These are phyloP conservation scores for Populus tremula DNA, from an alignment of 345 rosid genomes.

Conservation along the genomic window DNA sequence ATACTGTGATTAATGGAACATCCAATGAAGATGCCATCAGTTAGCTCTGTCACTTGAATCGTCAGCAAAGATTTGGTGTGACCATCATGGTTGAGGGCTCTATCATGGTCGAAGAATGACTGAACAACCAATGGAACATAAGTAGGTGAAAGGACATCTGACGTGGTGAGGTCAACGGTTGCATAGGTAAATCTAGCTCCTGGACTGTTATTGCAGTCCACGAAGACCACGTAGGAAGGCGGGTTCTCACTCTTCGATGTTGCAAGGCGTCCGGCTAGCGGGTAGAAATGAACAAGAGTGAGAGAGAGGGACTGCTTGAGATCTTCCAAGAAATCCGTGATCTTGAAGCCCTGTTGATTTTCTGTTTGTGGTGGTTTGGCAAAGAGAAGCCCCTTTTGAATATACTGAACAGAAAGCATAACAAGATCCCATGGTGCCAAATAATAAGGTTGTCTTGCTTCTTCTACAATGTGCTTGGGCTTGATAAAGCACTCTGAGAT, in stretches of 20 bases:
- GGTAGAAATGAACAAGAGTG: slow-evolving; percentile 69
- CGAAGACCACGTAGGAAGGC: slow-evolving; percentile 42
- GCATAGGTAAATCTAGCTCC: slow-evolving; percentile 53
- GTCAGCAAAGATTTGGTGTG: slow-evolving; percentile 50
- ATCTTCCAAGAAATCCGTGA: slow-evolving; percentile 31
- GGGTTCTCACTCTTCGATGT: slow-evolving; percentile 29
- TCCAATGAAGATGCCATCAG: slow-evolving; percentile 69
- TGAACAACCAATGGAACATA: slow-evolving; percentile 56
- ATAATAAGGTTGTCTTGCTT: slow-evolving; percentile 44
- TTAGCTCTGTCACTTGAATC: slow-evolving; percentile 56
- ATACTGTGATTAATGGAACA: slow-evolving; percentile 57
- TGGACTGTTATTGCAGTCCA: slow-evolving; percentile 52
- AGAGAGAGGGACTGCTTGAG: slow-evolving; percentile 52
- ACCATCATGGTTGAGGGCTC: slow-evolving; percentile 60
- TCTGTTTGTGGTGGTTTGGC: slow-evolving; percentile 39
- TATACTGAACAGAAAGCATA: slow-evolving; percentile 65
- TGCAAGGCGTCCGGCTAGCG: slow-evolving; percentile 66
- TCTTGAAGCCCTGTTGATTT: slow-evolving; percentile 25
- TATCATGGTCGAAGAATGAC: slow-evolving; percentile 65
- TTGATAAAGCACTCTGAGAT: slow-evolving; percentile 56
- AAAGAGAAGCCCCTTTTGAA: slow-evolving; percentile 63
- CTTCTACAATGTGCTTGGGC: slow-evolving; percentile 40
- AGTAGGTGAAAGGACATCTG: slow-evolving; percentile 46
- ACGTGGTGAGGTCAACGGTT: slow-evolving; percentile 30
- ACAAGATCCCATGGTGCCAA: slow-evolving; percentile 68